phyloP scores from a whole-genome alignment of 2,329 filamentous ascomycete genomes.

The Cladosporium cucumerinum region DNA sequence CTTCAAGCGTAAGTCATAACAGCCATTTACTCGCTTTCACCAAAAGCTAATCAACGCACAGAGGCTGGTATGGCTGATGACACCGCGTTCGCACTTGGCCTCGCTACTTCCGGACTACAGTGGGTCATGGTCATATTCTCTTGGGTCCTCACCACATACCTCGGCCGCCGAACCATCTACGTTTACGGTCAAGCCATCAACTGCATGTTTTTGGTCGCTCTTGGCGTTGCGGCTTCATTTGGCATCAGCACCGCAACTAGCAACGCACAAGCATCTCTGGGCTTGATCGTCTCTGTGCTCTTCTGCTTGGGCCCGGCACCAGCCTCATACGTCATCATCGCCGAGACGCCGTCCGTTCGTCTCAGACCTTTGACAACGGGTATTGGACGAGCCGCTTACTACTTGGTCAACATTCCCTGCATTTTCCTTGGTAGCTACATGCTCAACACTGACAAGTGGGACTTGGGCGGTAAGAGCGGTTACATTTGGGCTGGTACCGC shows the following conservation, averaged over 20 bases:
- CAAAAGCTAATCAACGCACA: conserved; percentile 32
- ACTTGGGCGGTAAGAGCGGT: conserved; percentile 54
- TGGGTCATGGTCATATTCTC: conserved; percentile 62
- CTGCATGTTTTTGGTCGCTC: conserved; percentile 51
- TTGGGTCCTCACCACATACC: conserved; percentile 63
- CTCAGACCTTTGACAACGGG: conserved; percentile 63
- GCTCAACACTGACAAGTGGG: conserved; percentile 51
- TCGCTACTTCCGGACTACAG: conserved; percentile 63
- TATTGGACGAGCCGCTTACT: conserved; percentile 62
- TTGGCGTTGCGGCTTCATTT: conserved; percentile 59
- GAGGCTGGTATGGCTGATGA: conserved; percentile 58
- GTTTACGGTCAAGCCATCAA: conserved; percentile 58
- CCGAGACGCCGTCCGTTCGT: conserved; percentile 63
- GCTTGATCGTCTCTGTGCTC: conserved; percentile 63
- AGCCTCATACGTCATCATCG: conserved; percentile 65
- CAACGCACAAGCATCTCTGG: conserved; percentile 59
- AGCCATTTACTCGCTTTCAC: not conserved
- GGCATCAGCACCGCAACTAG: conserved; percentile 38
- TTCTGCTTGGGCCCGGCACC: conserved; percentile 62
- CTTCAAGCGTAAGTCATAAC: conserved; percentile 50
- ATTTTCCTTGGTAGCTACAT: conserved; percentile 62
- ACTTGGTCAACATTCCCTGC: conserved; percentile 62
- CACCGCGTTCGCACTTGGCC: conserved; percentile 58
- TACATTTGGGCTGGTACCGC: conserved; percentile 60
- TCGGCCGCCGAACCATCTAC: conserved; percentile 63